phyloP scores from a whole-genome alignment of 139 green algal genomes.

The Astrephomene gubernaculifera region DNA sequence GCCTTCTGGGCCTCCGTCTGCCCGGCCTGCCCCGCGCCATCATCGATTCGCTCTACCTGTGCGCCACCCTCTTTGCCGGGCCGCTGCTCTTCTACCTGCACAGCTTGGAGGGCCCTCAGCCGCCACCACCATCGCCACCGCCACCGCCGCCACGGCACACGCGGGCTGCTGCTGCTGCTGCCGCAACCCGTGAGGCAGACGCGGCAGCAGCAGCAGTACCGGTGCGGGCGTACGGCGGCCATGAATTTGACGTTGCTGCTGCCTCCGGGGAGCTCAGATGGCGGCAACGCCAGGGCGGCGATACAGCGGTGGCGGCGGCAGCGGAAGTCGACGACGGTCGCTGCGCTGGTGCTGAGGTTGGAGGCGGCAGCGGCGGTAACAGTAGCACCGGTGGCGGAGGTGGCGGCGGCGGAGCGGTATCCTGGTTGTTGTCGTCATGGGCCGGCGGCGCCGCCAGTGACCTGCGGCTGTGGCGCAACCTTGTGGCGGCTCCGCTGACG shows the following conservation, averaged over 20 bases:
- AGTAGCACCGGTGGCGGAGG: neutral
- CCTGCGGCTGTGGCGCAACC: constrained; percentile 30
- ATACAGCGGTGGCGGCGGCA: neutral
- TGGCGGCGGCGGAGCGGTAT: neutral
- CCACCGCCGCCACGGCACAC: neutral
- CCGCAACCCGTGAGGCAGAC: too few relatives aligned
- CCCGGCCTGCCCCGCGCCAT: constrained; percentile 33
- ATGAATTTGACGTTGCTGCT: too few relatives aligned
- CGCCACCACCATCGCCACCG: neutral
- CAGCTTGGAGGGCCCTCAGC: neutral
- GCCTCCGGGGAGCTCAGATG: too few relatives aligned
- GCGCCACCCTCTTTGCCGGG: constrained; percentile 61
- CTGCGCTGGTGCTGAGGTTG: too few relatives aligned
- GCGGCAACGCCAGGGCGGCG: too few relatives aligned
- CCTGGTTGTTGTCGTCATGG: neutral
- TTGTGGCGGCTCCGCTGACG: constrained; percentile 70
- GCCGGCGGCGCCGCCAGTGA: neutral
- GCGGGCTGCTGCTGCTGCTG: neutral
- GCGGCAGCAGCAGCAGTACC: too few relatives aligned
- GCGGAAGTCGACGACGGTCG: neutral
- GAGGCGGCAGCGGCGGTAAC: neutral
- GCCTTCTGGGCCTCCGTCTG: constrained; percentile 55
- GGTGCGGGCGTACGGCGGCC: too few relatives aligned
- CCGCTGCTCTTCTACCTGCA: constrained; percentile 45
- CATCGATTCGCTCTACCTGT: constrained; percentile 55